Evolutionary conservation across 2,329 filamentous ascomycete species (phyloP), one percentile per base, ranked within the genome.

Genomic region (Ceratocystis papillata): DNA sequence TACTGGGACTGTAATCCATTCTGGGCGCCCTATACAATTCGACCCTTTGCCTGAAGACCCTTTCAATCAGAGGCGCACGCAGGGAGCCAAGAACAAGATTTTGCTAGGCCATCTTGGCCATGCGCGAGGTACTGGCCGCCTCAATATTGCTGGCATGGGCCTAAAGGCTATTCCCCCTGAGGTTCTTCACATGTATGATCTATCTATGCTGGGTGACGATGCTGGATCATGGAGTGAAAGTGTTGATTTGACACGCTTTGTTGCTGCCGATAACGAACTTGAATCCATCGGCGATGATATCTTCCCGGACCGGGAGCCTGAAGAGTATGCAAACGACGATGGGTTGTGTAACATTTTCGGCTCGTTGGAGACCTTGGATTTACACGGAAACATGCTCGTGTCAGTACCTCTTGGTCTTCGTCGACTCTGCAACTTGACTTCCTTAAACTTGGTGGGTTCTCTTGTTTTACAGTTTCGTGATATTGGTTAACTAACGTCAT

Each of bases 241-340:
- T 67, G 90, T 97, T 10, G 93, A 97, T 72, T 77, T 97, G 59
- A 88, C 87, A 0, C 85, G 88, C 68, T 85, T 97, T 62, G 84
- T 94, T 69, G 91, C 89, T 5, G 91, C 93, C 7, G 91, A 96
- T 72, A 97, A 99, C 72, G 89, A 96, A 72, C 75, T 99, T 61
- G 85, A 89, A 71, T 79, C 79, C 41, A 79, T 97, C 44, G 82
- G 85, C 1, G 89, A 94, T 20, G 77, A 79, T 1, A 79, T 91
- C 20, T 96, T 97, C 70, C 92, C 93, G 0, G 91, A 96, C 70
- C 75, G 80, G 22, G 78, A 80, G 45, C 79, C 82, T 0, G 77
- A 80, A 8, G 60, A 63, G 15, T 68, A 65, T 44, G 78, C 82
- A 20, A 74, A 84, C 48, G 80, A 83, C 6, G 81, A 85, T 37